Evolutionary conservation across 2,329 filamentous ascomycete genomes (phyloP).

Genomic region (Fusarium haematococcum): DNA sequence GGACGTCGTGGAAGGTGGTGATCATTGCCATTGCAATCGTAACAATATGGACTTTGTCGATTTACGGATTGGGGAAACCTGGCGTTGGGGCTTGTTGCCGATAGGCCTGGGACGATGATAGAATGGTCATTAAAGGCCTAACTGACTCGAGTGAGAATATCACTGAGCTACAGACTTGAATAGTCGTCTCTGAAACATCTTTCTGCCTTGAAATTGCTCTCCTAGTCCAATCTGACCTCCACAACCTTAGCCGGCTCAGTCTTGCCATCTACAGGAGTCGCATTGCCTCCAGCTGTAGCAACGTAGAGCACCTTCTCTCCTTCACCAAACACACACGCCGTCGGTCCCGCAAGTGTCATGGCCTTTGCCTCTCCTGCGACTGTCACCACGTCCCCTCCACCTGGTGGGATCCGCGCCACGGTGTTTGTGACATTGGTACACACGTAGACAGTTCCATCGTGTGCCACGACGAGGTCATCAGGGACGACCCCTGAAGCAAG

Average conservation of each 20-base stretch:
- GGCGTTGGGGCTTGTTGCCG: slow-evolving; percentile 42
- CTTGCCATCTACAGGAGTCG: slow-evolving; percentile 27
- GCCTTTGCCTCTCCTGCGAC: slow-evolving; percentile 21
- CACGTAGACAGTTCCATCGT: slow-evolving; percentile 33
- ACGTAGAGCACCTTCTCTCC: slow-evolving; percentile 28
- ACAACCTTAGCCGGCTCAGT: slow-evolving; percentile 38
- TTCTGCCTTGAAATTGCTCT: not conserved
- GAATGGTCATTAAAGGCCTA: slow-evolving; percentile 25
- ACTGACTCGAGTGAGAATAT: slow-evolving; percentile 14
- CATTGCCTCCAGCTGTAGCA: slow-evolving; percentile 26
- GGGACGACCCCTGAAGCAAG: slow-evolving; percentile 19
- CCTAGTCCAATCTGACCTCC: slow-evolving; percentile 18
- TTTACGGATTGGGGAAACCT: slow-evolving; percentile 40
- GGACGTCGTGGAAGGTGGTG: slow-evolving; percentile 45
- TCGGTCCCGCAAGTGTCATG: slow-evolving; percentile 27
- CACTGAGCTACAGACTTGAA: slow-evolving; percentile 9
- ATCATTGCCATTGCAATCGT: not conserved
- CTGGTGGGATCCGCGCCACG: slow-evolving; percentile 15
- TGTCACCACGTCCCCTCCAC: not conserved
- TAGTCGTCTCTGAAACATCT: slow-evolving; percentile 5
- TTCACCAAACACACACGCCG: slow-evolving; percentile 24
- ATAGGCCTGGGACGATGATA: slow-evolving; percentile 39
- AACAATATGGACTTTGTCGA: slow-evolving; percentile 29
- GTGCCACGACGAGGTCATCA: slow-evolving; percentile 34
- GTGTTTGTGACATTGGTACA: slow-evolving; percentile 37